phyloP scores from a whole-genome alignment of 768 basidiomycete genomes.

The Mycena pura region DNA sequence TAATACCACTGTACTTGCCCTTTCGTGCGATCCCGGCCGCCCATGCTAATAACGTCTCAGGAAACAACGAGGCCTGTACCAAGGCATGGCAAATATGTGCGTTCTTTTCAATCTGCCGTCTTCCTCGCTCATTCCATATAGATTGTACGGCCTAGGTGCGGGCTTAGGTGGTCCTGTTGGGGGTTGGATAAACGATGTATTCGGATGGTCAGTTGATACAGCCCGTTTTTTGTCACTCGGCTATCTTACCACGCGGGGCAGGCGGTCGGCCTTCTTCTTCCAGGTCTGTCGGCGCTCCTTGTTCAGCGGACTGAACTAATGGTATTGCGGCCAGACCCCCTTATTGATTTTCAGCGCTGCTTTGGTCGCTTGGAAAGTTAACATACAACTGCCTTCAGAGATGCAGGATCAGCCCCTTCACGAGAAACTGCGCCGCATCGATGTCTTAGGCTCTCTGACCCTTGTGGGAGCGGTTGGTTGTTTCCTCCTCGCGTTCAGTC shows the following conservation, averaged over 20 bases:
- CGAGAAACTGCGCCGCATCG: conserved; percentile 79
- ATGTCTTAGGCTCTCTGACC: conserved; percentile 83
- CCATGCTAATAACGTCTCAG: conserved; percentile 43
- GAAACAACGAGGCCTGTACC: conserved; percentile 87
- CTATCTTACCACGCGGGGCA: conserved; percentile 40
- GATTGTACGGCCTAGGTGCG: conserved; percentile 84
- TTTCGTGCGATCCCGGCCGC: conserved; percentile 6
- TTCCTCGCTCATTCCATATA: conserved; percentile 37
- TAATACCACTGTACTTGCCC: conserved; percentile 80
- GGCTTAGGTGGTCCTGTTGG: conserved; percentile 82
- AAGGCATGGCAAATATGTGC: conserved; percentile 90
- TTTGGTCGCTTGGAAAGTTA: conserved; percentile 78
- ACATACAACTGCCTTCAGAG: conserved; percentile 75
- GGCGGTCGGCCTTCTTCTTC: conserved; percentile 86
- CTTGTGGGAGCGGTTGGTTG: conserved; percentile 75
- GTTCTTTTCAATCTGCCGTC: conserved; percentile 20
- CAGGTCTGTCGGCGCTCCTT: conserved; percentile 59
- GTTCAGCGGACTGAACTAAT: conserved; percentile 21
- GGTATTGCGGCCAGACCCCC: conserved; percentile 62
- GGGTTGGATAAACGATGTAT: conserved; percentile 83
- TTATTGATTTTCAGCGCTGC: conserved; percentile 73
- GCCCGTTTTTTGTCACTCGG: not conserved
- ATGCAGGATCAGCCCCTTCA: conserved; percentile 62
- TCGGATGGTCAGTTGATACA: conserved; percentile 74
- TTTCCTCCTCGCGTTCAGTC: conserved; percentile 76